A percentile compares a stretch with the other conserved stretches of the same genome.
phyloP scores from a whole-genome alignment of 495 filamentous ascomycete species.

The Pyronema omphalodes region DNA sequence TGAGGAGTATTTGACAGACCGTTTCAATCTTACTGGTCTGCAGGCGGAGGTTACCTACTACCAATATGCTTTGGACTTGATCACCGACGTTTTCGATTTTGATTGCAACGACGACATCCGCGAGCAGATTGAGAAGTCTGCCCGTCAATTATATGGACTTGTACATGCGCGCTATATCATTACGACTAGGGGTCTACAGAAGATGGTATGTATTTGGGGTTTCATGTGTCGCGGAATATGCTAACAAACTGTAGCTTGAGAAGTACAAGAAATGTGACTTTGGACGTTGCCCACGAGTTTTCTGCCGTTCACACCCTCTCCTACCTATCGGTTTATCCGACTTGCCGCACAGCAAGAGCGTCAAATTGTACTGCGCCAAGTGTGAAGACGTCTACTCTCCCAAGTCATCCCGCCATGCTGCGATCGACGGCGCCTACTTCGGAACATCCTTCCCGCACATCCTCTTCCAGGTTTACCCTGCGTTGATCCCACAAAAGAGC shows the following conservation, averaged over 20 bases:
- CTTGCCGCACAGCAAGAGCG: slow-evolving; percentile 61
- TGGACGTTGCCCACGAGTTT: slow-evolving; percentile 90
- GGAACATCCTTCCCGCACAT: slow-evolving; percentile 97
- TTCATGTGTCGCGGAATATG: too few species aligned
- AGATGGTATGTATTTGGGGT: slow-evolving; percentile 53
- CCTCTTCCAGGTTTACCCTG: slow-evolving; percentile 93
- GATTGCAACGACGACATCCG: slow-evolving; percentile 97
- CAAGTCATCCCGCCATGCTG: slow-evolving; percentile 86
- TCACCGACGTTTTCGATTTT: slow-evolving; percentile 98
- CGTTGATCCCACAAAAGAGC: slow-evolving; percentile 68
- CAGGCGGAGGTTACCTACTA: slow-evolving; percentile 98
- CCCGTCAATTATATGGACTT: slow-evolving; percentile 85
- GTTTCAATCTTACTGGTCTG: slow-evolving; percentile 93
- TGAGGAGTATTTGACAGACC: slow-evolving; percentile 94
- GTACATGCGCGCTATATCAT: slow-evolving; percentile 97
- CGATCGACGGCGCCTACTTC: slow-evolving; percentile 95
- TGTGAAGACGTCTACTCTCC: slow-evolving; percentile 99
- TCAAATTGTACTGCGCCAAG: slow-evolving; percentile 88
- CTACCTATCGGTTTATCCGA: slow-evolving; percentile 88
- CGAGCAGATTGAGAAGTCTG: slow-evolving; percentile 94
- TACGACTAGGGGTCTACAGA: slow-evolving; percentile 77
- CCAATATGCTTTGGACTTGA: slow-evolving; percentile 94
- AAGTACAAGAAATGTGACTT: slow-evolving; percentile 98
- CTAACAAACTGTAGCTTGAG: slow-evolving; percentile 48
- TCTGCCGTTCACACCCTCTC: slow-evolving; percentile 78